Base-by-base conservation (phyloP, 2,329 filamentous ascomycete genomes). In the Fusarium sp. region DNA sequence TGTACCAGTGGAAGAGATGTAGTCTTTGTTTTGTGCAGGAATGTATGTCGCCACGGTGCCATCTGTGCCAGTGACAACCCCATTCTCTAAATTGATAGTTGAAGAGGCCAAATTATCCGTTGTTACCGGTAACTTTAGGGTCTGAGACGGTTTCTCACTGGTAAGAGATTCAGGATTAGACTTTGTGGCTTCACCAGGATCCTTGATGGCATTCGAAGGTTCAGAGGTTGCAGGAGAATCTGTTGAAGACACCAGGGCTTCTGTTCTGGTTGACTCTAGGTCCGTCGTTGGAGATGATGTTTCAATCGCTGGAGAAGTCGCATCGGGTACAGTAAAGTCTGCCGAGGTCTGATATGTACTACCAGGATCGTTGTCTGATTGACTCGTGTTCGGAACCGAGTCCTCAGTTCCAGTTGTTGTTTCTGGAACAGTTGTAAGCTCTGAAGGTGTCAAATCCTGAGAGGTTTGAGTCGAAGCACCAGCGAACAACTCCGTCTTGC, bases 31-130 rank as follows among this genome's bases (percentile, higher is more conserved):
- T 2, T 60, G 60, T 23, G 27, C 32, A 0, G 60, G 48, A 13
- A 64, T 38, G 1, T 60, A 67, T 3, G 64, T 67, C 3, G 27
- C 60, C 3, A 52, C 23, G 9, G 40, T 33, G 8, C 56, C 60
- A 20, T 64, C 54, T 0, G 30, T 50, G 0, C 54, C 64, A n/a
- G 64, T 64, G 32, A 57, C 48, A 30, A 60, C 17, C 1, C 13
- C 23, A 14, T 38, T 7, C 7, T 40, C 23, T 2, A 18, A 20
- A 9, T 18, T 7, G 6, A 11, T 7, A 7, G 26, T 30, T 46
- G 26, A 14, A 35, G 33, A 46, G 12, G 26, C 12, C 8, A 14
- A 1, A 4, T 13, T 10, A n/a, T 9, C 26, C 1, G 44, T n/a
- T 9, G 18, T 9, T 30, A 3, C 27, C 3, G 44, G 44, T n/a